These are phyloP conservation scores for Biscutella laevigata DNA, from an alignment of 441 rosid species.

Conservation along the genomic window DNA sequence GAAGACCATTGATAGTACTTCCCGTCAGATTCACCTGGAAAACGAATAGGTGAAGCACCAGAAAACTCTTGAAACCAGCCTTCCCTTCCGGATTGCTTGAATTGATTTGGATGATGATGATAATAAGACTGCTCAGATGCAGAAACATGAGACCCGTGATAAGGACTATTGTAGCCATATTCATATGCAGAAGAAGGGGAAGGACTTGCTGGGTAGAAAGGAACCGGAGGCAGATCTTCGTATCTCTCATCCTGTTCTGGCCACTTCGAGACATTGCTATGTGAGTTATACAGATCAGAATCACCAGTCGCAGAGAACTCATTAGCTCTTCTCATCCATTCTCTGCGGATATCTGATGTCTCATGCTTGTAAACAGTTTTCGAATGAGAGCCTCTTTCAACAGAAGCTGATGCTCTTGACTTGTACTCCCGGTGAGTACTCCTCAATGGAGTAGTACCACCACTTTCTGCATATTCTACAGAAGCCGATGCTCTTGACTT, in stretches of 20 bases:
- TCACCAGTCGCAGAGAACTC: constrained; percentile 17
- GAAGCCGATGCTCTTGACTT: no score
- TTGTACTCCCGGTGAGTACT: constrained; percentile 45
- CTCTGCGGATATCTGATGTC: constrained; percentile 29
- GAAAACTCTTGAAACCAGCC: constrained; percentile 28
- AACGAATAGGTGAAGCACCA: constrained; percentile 28
- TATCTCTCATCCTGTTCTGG: constrained; percentile 28
- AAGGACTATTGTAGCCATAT: constrained; percentile 36
- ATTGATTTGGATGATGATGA: constrained; percentile 36
- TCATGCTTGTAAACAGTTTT: constrained; percentile 28
- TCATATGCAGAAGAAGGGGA: constrained; percentile 29
- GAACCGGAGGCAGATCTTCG: constrained; percentile 27
- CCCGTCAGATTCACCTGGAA: constrained; percentile 34
- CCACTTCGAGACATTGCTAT: constrained; percentile 33
- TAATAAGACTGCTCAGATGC: constrained; percentile 56
- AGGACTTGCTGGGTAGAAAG: constrained; percentile 30
- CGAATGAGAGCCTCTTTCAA: constrained; percentile 38
- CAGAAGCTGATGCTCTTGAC: constrained; percentile 42
- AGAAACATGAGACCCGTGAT: constrained; percentile 29
- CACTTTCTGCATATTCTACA: no score
- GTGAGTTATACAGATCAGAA: constrained; percentile 25
- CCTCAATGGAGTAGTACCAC: constrained; percentile 20
- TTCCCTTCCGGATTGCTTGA: constrained; percentile 31
- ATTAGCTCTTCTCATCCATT: constrained; percentile 33
- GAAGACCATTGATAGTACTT: constrained; percentile 33